phyloP scores from a whole-genome alignment of 1,139 yeast species.

The Lipomyces yarrowii region DNA sequence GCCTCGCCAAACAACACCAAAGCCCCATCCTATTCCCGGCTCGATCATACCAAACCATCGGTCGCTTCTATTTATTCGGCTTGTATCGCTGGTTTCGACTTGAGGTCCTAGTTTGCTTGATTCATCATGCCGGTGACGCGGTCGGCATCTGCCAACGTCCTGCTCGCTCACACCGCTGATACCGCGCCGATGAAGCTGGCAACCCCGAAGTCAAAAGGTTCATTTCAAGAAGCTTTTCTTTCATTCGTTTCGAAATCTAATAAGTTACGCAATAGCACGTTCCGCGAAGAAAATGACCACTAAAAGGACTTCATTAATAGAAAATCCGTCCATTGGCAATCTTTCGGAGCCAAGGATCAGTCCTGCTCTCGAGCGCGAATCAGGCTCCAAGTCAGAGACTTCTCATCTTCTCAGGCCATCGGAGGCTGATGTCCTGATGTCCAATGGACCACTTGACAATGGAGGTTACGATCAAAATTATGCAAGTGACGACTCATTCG shows the following conservation, averaged over 20 bases:
- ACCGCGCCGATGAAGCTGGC: neutral
- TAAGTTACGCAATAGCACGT: neutral
- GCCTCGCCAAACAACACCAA: neutral
- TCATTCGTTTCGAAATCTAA: neutral
- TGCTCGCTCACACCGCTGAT: neutral
- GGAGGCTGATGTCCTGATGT: neutral
- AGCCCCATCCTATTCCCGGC: neutral
- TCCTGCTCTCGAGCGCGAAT: neutral
- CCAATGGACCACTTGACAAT: neutral
- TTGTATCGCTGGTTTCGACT: neutral
- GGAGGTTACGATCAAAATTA: neutral
- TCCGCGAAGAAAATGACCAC: neutral
- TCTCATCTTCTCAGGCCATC: neutral
- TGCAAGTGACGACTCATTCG: constrained; percentile 24
- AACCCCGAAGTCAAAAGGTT: neutral
- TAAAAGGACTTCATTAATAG: neutral
- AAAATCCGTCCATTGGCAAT: neutral
- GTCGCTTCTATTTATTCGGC: neutral
- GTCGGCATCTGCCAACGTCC: constrained; percentile 4
- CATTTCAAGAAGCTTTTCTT: no score
- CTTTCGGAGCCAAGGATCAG: neutral
- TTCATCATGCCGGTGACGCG: constrained; percentile 3
- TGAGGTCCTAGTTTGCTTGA: neutral
- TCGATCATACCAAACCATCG: neutral
- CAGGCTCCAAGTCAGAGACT: neutral